Conservation (phyloP, 257 asterid species). For the Nicotiana undulata region DNA sequence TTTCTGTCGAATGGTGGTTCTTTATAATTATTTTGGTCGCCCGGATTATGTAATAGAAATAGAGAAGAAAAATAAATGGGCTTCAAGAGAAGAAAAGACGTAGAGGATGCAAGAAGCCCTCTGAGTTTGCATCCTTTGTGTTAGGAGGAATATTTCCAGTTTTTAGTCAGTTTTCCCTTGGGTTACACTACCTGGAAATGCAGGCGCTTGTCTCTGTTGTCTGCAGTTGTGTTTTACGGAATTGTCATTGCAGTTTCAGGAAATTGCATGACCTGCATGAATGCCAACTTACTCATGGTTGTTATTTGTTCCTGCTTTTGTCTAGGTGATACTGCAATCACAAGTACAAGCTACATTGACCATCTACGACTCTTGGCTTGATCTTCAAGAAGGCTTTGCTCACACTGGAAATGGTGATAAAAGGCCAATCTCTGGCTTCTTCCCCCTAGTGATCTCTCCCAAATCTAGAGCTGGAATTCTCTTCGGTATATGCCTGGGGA, state of each 20-base stretch:
- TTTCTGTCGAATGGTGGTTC: neutral
- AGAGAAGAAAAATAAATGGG: neutral
- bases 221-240: neutral
- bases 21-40: neutral
- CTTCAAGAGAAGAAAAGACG: neutral
- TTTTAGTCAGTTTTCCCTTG: neutral
- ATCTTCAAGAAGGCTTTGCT: constrained; percentile 88
- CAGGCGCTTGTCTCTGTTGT: neutral
- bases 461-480: constrained; percentile 79
- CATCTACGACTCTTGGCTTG: constrained; percentile 84
- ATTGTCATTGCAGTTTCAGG: neutral
- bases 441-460: constrained; percentile 73
- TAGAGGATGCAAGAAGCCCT: neutral
- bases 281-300: neutral
- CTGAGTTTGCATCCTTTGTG: constrained; percentile 2
- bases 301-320: constrained; percentile 2
- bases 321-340: constrained; percentile 79
- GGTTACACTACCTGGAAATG: neutral
- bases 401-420: constrained; percentile 68
- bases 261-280: neutral
- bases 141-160: neutral
- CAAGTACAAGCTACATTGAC: constrained; percentile 88
- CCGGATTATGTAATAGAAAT: neutral
- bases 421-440: constrained; percentile 66
- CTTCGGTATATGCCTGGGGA: constrained; percentile 64